Percentiles rank a stretch among this genome's conserved stretches.
These are phyloP conservation scores for Lecanicillium sp. DNA, from an alignment of 2,329 filamentous ascomycete genomes.

Conservation along the genomic window DNA sequence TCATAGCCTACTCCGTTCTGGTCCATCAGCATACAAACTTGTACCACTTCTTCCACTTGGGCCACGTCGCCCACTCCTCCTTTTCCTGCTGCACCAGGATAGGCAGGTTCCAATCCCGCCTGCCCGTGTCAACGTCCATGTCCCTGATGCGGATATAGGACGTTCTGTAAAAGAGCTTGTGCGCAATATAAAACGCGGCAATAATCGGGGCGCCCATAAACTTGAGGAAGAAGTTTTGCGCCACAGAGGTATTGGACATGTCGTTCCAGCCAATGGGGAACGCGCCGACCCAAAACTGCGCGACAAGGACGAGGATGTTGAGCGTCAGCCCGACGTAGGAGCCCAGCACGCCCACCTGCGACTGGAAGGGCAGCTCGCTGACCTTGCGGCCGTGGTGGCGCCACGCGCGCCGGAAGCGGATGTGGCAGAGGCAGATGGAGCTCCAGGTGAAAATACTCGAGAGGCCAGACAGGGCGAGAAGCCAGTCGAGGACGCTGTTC, in stretches of 20 bases:
- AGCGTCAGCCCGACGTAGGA: constrained; percentile 74
- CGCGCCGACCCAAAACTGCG: constrained; percentile 83
- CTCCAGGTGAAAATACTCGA: constrained; percentile 74
- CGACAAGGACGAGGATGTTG: constrained; percentile 68
- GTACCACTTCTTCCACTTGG: constrained; percentile 68
- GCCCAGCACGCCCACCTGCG: constrained; percentile 70
- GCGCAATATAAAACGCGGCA: constrained; percentile 57
- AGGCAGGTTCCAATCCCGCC: constrained; percentile 75
- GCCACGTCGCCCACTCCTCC: constrained; percentile 66
- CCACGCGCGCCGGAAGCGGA: constrained; percentile 86
- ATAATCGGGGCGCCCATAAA: constrained; percentile 67
- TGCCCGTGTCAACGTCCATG: constrained; percentile 83
- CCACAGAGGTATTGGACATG: constrained; percentile 36
- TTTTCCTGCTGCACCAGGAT: constrained; percentile 72
- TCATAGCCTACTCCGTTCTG: no score
- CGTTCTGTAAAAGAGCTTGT: constrained; percentile 71
- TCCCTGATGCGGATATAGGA: constrained; percentile 58
- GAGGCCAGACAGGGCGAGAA: constrained; percentile 66
- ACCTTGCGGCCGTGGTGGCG: constrained; percentile 58
- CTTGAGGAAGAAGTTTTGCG: constrained; percentile 63
- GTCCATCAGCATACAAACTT: constrained; percentile 64
- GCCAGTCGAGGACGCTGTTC: constrained; percentile 66
- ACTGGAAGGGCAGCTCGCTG: constrained; percentile 71
- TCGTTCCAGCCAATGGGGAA: constrained; percentile 58
- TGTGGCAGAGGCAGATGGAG: constrained; percentile 83